Percentiles rank a stretch among this genome's conserved stretches.
Conservation (phyloP, 305 asterid species). For the Rubia peregrina region DNA sequence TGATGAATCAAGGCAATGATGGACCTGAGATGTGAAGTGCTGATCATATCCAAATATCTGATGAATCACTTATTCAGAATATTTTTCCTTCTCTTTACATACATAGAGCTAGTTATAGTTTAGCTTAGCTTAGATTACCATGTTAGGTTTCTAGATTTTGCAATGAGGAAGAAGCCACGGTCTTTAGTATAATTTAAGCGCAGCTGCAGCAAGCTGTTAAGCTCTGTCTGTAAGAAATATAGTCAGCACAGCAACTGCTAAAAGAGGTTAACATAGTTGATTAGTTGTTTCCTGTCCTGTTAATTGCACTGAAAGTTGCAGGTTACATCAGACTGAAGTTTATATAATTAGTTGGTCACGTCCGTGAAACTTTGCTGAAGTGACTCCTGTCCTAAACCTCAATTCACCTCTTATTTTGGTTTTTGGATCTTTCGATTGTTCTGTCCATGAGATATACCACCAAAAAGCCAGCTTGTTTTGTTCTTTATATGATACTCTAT, state of each 20-base stretch:
- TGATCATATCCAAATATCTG: neutral
- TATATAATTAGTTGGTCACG: neutral
- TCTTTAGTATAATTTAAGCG: conserved; percentile 6
- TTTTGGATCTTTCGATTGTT: neutral
- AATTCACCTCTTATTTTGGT: neutral
- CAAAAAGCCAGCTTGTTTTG: no score
- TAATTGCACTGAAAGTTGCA: conserved; percentile 1
- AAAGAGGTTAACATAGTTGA: neutral
- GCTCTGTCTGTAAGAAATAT: neutral
- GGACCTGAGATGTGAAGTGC: conserved; percentile 13
- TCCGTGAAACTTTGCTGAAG: neutral
- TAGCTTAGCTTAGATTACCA: neutral
- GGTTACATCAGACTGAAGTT: conserved; percentile 1
- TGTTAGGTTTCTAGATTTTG: neutral
- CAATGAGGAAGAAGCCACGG: neutral
- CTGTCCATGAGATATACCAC: neutral
- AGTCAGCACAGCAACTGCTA: neutral
- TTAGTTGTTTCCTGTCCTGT: neutral
- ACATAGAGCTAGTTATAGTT: conserved; percentile 13
- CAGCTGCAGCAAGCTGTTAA: neutral
- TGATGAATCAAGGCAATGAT: conserved; percentile 36
- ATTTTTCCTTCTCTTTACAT: neutral
- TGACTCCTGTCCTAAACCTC: neutral
- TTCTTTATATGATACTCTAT: neutral
- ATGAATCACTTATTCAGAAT: neutral